Conservation (phyloP, 805 yeast genomes). For the Helenozyma rhizophorensis region DNA sequence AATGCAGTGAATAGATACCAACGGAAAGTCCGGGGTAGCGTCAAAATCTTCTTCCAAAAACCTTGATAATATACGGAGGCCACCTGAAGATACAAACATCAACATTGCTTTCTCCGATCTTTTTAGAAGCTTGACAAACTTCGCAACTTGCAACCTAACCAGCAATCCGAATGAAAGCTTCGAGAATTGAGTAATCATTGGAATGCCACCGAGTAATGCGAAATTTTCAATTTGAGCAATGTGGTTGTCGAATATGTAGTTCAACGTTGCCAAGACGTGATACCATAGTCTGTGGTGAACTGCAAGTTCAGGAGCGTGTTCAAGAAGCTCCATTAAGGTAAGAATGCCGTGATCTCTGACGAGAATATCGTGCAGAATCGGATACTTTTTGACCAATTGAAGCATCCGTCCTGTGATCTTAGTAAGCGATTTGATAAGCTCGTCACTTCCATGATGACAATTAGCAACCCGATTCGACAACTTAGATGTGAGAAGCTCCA, state of each 20-base stretch:
- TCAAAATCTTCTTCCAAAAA: slow-evolving; percentile 46
- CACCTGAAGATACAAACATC: slow-evolving; percentile 44
- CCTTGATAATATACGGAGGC: slow-evolving; percentile 38
- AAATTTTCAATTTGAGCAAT: slow-evolving; percentile 35
- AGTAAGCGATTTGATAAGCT: slow-evolving; percentile 23
- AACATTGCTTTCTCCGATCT: slow-evolving; percentile 33
- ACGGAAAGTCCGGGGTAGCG: slow-evolving; percentile 32
- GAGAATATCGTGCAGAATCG: slow-evolving; percentile 34
- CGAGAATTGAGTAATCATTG: slow-evolving; percentile 35
- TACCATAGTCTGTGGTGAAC: slow-evolving; percentile 34
- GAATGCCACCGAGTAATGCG: slow-evolving; percentile 42
- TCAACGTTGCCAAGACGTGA: slow-evolving; percentile 31
- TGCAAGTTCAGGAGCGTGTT: slow-evolving; percentile 26
- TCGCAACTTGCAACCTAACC: slow-evolving; percentile 34
- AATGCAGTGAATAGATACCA: slow-evolving; percentile 34
- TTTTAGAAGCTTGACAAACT: slow-evolving; percentile 28
- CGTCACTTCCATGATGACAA: slow-evolving; percentile 28
- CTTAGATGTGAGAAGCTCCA: slow-evolving; percentile 32
- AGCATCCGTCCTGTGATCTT: slow-evolving; percentile 36
- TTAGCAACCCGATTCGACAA: slow-evolving; percentile 29
- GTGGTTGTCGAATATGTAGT: slow-evolving; percentile 28
- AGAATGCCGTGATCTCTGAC: slow-evolving; percentile 41
- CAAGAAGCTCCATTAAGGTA: slow-evolving; percentile 36
- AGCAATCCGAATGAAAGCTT: slow-evolving; percentile 25
- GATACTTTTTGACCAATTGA: slow-evolving; percentile 36